Percentiles rank a stretch among this genome's conserved stretches.
Evolutionary conservation across 164 flowering plant species (phyloP).

Genomic region (Vitis rupestris): DNA sequence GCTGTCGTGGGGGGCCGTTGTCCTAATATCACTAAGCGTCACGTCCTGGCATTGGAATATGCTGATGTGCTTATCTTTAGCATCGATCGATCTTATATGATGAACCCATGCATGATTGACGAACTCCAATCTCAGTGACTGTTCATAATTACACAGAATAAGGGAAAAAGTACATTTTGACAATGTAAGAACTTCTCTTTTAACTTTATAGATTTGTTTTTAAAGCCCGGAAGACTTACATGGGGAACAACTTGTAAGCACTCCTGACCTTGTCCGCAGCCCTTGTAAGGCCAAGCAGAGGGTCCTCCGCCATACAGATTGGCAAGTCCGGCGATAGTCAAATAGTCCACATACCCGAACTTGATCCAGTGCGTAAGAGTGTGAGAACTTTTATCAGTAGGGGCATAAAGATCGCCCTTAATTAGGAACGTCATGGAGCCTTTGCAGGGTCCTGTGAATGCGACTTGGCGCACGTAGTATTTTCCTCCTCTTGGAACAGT

Average conservation of each 20-base stretch:
- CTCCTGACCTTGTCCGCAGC: conserved; percentile 12
- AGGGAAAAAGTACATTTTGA: too few species aligned
- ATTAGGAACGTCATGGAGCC: conserved; percentile 1
- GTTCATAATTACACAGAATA: background rate
- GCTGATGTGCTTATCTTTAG: conserved; percentile 24
- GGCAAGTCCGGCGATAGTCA: conserved; percentile 25
- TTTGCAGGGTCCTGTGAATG: conserved; percentile 22
- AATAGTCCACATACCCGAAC: conserved; percentile 14
- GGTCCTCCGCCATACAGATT: conserved; percentile 38
- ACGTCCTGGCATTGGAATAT: conserved; percentile 17
- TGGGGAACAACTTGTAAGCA: conserved; percentile 23
- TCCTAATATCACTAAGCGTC: conserved; percentile 3
- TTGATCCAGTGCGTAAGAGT: conserved; percentile 17
- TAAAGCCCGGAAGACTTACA: conserved; percentile 11
- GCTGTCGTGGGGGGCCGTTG: conserved; percentile 38
- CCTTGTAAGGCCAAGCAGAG: conserved; percentile 25
- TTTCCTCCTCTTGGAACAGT: conserved; percentile 19
- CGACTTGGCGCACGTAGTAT: background rate
- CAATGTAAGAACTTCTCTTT: too few species aligned
- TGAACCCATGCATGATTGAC: conserved; percentile 16
- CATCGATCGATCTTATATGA: conserved; percentile 16
- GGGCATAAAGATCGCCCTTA: conserved; percentile 12
- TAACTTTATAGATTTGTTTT: too few species aligned
- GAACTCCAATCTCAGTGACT: conserved; percentile 27
- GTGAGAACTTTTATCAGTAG: background rate